These are phyloP conservation scores for Dictyostelium purpureum DNA, from an alignment of 78 protist species.

Conservation along the genomic window DNA sequence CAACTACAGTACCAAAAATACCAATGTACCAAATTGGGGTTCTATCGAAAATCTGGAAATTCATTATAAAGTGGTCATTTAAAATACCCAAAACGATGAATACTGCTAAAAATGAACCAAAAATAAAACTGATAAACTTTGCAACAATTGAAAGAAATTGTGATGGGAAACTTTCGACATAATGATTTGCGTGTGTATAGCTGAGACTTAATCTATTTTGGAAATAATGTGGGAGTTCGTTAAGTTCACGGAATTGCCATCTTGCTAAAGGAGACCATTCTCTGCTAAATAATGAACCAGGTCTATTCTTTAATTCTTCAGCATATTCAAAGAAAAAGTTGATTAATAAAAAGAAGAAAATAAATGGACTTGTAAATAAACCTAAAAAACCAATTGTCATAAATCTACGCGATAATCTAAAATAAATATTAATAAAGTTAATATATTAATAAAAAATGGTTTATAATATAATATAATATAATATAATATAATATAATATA, in stretches of 20 bases:
- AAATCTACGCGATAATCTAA: conserved; percentile 77
- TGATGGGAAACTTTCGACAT: conserved; percentile 75
- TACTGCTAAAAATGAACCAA: conserved; percentile 76
- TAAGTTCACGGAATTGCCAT: conserved; percentile 90
- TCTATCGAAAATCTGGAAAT: conserved; percentile 66
- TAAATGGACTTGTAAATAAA: conserved; percentile 86
- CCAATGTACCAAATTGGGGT: conserved; percentile 82
- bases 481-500: too few species aligned
- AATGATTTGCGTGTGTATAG: conserved; percentile 72
- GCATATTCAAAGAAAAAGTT: conserved; percentile 88
- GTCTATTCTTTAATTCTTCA: conserved; percentile 86
- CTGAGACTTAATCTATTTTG: conserved; percentile 77
- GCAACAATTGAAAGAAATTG: conserved; percentile 31
- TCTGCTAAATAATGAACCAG: conserved; percentile 82
- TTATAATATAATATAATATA: too few species aligned
- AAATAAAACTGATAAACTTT: conserved; percentile 73
- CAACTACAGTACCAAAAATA: conserved; percentile 73
- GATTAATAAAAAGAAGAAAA: conserved; percentile 79
- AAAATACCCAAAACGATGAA: conserved; percentile 60
- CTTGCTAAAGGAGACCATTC: conserved; percentile 89
- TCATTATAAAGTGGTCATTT: conserved; percentile 75
- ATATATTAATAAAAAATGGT: background rate
- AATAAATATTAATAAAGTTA: background rate
- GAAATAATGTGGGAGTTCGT: conserved; percentile 91
- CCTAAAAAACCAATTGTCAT: conserved; percentile 68